Percentiles rank a stretch among this genome's conserved stretches.
phyloP scores from a whole-genome alignment of 495 filamentous ascomycete genomes.

The Poronia punctata region DNA sequence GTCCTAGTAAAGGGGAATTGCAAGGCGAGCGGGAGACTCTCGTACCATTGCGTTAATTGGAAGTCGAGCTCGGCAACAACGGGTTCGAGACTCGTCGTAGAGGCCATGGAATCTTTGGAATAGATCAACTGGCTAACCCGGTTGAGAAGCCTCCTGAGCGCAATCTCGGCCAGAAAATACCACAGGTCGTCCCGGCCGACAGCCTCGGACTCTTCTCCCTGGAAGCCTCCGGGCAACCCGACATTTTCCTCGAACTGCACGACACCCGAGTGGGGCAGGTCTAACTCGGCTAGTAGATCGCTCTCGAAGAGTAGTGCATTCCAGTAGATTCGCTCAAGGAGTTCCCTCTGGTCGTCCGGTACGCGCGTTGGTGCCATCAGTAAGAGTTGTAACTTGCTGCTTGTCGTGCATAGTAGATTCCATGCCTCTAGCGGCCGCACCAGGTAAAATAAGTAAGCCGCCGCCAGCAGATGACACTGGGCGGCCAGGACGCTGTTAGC shows the following conservation, averaged over 20 bases:
- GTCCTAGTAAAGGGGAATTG: conserved; percentile 65
- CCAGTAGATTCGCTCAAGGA: conserved; percentile 75
- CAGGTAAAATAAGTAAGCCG: conserved; percentile 76
- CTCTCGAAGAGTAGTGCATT: conserved; percentile 76
- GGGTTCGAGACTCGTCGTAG: conserved; percentile 63
- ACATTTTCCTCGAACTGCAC: conserved; percentile 76
- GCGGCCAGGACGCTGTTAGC: conserved; percentile 66
- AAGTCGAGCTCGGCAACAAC: conserved; percentile 74
- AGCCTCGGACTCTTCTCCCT: conserved; percentile 56
- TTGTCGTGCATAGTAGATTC: conserved; percentile 70
- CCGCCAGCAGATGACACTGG: conserved; percentile 71
- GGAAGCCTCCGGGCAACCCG: conserved; percentile 68
- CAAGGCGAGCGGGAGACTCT: conserved; percentile 62
- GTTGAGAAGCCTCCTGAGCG: conserved; percentile 67
- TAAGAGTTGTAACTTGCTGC: conserved; percentile 72
- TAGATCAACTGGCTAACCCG: conserved; percentile 77
- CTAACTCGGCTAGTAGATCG: conserved; percentile 71
- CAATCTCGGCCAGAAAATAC: conserved; percentile 81
- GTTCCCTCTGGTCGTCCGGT: conserved; percentile 58
- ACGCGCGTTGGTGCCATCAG: conserved; percentile 64
- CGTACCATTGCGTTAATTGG: conserved; percentile 80
- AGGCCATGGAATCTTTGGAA: conserved; percentile 61
- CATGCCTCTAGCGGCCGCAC: conserved; percentile 76
- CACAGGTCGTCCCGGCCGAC: conserved; percentile 69
- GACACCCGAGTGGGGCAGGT: conserved; percentile 75